Evolutionary conservation across 345 rosid genomes (phyloP).

Genomic region (Moringa oleifera): DNA sequence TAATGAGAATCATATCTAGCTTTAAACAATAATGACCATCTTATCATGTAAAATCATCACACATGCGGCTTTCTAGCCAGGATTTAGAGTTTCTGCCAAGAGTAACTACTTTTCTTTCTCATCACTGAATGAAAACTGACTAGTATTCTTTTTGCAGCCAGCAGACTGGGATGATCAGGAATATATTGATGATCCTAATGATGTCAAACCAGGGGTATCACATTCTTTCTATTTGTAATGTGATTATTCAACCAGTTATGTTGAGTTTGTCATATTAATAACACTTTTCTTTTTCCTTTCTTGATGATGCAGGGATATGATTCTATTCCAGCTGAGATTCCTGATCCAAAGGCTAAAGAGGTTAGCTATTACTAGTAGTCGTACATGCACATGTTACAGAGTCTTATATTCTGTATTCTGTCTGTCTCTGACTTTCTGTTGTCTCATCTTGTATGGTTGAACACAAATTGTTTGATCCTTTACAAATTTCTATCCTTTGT

Average conservation of each 20-base stretch:
- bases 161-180: constrained; percentile 93
- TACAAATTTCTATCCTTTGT: background rate
- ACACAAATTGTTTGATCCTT: too few relatives aligned
- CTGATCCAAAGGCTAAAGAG: constrained; percentile 65
- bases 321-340: constrained; percentile 53
- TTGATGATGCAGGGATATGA: constrained; percentile 49
- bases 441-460: background rate
- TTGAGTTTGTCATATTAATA: constrained; percentile 5
- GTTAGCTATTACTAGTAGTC: constrained; percentile 19
- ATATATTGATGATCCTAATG: constrained; percentile 78
- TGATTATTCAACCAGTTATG: background rate
- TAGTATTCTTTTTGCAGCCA: constrained; percentile 43
- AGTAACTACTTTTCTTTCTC: background rate
- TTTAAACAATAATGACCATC: background rate
- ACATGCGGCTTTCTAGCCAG: background rate
- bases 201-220: constrained; percentile 73
- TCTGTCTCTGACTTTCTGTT: background rate
- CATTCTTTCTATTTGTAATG: constrained; percentile 4
- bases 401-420: background rate
- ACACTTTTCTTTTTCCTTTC: constrained; percentile 5
- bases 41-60: background rate
- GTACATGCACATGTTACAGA: background rate
- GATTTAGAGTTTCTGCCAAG: background rate
- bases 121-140: background rate
- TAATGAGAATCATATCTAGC: background rate